These are phyloP conservation scores for Penicillium nucicola DNA, from an alignment of 495 filamentous ascomycete species.

Conservation along the genomic window DNA sequence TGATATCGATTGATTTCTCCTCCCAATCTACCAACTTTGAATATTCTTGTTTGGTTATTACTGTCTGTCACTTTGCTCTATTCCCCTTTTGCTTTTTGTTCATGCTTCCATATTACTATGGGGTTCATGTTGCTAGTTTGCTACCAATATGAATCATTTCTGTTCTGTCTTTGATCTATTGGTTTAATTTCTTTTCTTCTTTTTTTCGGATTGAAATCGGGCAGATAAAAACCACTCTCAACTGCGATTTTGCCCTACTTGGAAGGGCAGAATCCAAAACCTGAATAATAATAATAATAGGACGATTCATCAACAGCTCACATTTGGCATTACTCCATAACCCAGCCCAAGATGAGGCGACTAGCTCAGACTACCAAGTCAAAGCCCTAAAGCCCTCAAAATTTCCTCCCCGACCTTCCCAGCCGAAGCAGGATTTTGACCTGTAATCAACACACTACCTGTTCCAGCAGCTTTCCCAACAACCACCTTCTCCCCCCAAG, in stretches of 20 bases:
- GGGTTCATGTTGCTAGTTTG: constrained; percentile 10
- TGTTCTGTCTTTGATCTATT: neutral
- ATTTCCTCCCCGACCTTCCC: constrained; percentile 53
- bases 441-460: constrained; percentile 61
- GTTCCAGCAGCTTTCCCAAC: constrained; percentile 40
- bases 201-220: no score
- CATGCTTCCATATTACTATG: constrained; percentile 14
- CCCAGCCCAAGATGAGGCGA: no score
- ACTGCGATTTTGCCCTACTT: no score
- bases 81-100: constrained; percentile 26
- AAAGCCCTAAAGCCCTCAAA: constrained; percentile 35
- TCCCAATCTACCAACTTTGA: constrained; percentile 2
- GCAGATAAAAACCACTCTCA: no score
- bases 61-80: constrained; percentile 22
- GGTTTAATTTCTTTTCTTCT: neutral
- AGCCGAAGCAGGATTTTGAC: constrained; percentile 71
- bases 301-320: no score
- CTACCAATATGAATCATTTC: constrained; percentile 19
- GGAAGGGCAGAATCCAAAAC: no score
- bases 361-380: no score
- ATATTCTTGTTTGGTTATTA: constrained; percentile 4
- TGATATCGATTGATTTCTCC: constrained; percentile 3
- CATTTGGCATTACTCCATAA: no score
- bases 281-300: no score
- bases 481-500: constrained; percentile 59